These are phyloP conservation scores for Stephanodiscus triporus DNA, from an alignment of 108 stramenopile genomes.

Conservation along the genomic window DNA sequence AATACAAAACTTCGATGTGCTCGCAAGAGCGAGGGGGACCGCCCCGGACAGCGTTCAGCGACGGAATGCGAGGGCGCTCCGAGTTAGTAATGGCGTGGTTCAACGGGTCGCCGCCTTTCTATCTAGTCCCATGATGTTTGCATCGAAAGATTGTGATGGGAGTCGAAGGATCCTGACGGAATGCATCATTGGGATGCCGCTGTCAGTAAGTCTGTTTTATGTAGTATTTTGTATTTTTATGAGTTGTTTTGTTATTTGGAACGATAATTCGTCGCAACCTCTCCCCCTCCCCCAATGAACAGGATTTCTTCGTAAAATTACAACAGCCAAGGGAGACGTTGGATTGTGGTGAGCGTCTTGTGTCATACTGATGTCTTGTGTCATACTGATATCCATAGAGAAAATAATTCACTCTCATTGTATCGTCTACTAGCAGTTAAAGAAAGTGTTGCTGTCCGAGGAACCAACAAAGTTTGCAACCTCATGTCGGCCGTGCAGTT, in stretches of 20 bases:
- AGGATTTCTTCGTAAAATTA: slow-evolving; percentile 27
- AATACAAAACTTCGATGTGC: too few relatives aligned
- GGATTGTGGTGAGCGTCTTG: slow-evolving; percentile 3
- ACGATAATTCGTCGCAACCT: background rate
- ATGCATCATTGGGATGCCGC: slow-evolving; percentile 43
- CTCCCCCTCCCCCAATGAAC: background rate
- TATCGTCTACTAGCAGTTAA: background rate
- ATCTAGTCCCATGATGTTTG: slow-evolving; percentile 29
- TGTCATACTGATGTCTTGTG: too few relatives aligned
- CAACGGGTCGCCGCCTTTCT: slow-evolving; percentile 56
- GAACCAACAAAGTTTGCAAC: slow-evolving; percentile 5
- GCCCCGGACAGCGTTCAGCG: slow-evolving; percentile 69
- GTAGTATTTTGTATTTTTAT: background rate
- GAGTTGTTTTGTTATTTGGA: background rate
- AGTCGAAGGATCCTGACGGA: slow-evolving; percentile 40
- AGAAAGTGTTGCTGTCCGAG: slow-evolving; percentile 2
- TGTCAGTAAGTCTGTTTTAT: slow-evolving; percentile 34
- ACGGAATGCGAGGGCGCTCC: slow-evolving; percentile 75
- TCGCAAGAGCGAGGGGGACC: slow-evolving; percentile 81
- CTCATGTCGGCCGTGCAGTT: slow-evolving; percentile 30
- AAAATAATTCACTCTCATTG: slow-evolving; percentile 1
- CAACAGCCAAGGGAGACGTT: slow-evolving; percentile 5
- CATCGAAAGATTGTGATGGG: slow-evolving; percentile 8
- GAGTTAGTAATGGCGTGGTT: slow-evolving; percentile 64
- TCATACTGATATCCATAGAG: background rate